Evolutionary conservation across 768 basidiomycete genomes (phyloP).

Genomic region (Mycena haematopus): DNA sequence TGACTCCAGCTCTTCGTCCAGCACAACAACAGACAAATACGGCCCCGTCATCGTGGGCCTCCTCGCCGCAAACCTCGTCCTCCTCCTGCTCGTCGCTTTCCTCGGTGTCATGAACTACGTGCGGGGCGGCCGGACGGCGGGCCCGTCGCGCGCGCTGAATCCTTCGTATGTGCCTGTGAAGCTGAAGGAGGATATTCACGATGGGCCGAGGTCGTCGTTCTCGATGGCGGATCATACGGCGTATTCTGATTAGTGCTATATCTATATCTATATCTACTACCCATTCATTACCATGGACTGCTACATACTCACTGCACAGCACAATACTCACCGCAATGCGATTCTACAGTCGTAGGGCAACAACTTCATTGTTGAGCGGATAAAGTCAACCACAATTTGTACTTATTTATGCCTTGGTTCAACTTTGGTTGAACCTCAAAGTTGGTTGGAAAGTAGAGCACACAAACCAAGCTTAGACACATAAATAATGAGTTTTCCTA

Average conservation of each 20-base stretch:
- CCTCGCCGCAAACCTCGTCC: conserved; percentile 37
- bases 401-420: too few relatives aligned
- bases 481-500: too few relatives aligned
- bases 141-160: conserved; percentile 15
- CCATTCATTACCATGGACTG: conserved; percentile 4
- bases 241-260: conserved; percentile 10
- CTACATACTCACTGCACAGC: background rate
- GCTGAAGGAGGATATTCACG: conserved; percentile 16
- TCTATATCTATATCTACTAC: background rate
- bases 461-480: too few relatives aligned
- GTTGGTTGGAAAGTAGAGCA: too few relatives aligned
- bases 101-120: conserved; percentile 36
- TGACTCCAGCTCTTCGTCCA: conserved; percentile 7
- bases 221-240: background rate
- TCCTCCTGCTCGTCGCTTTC: conserved; percentile 31
- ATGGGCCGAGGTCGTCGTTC: conserved; percentile 16
- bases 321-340: background rate
- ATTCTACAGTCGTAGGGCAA: too few relatives aligned
- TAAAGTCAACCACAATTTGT: too few relatives aligned
- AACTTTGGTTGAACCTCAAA: too few relatives aligned
- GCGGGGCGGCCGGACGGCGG: conserved; percentile 31
- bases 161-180: conserved; percentile 25
- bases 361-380: too few relatives aligned
- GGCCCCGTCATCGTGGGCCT: conserved; percentile 36
- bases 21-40: too few relatives aligned